These are phyloP conservation scores for Spathaspora arborariae DNA, from an alignment of 805 yeast species.

Conservation along the genomic window DNA sequence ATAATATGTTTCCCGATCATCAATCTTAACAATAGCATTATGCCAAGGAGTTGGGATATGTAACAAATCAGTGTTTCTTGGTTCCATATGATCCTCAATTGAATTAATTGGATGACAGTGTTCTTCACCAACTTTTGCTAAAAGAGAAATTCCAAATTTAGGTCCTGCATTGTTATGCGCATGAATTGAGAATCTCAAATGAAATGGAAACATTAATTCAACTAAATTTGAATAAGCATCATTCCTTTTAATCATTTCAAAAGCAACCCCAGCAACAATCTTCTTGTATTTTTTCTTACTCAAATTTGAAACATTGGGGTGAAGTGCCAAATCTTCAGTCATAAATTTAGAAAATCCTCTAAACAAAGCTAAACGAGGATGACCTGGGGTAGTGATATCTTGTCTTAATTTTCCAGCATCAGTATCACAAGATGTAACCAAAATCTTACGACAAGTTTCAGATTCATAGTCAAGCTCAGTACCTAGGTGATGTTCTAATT, in stretches of 20 bases:
- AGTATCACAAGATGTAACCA: constrained; percentile 36
- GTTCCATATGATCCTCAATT: constrained; percentile 38
- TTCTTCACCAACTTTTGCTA: constrained; percentile 37
- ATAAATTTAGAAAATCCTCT: constrained; percentile 59
- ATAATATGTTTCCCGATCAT: constrained; percentile 24
- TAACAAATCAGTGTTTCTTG: constrained; percentile 46
- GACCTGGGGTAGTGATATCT: constrained; percentile 35
- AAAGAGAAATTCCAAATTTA: constrained; percentile 52
- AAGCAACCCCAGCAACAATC: constrained; percentile 50
- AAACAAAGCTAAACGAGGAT: constrained; percentile 49
- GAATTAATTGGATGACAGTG: constrained; percentile 45
- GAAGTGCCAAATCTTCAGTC: constrained; percentile 51
- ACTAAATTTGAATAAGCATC: constrained; percentile 64
- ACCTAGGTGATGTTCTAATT: constrained; percentile 28
- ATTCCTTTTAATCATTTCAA: constrained; percentile 61
- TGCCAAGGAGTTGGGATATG: constrained; percentile 72
- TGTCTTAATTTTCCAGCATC: constrained; percentile 30
- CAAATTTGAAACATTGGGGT: constrained; percentile 32
- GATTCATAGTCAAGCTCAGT: constrained; percentile 30
- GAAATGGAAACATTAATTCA: constrained; percentile 56
- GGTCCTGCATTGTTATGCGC: constrained; percentile 60
- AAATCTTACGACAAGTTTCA: constrained; percentile 33
- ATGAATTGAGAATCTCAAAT: constrained; percentile 57
- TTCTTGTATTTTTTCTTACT: constrained; percentile 51
- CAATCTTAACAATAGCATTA: constrained; percentile 46